Evolutionary conservation across 73 alveolate species (phyloP), one percentile per base, ranked within the genome.

Genomic region (Diophrys appendiculata): DNA sequence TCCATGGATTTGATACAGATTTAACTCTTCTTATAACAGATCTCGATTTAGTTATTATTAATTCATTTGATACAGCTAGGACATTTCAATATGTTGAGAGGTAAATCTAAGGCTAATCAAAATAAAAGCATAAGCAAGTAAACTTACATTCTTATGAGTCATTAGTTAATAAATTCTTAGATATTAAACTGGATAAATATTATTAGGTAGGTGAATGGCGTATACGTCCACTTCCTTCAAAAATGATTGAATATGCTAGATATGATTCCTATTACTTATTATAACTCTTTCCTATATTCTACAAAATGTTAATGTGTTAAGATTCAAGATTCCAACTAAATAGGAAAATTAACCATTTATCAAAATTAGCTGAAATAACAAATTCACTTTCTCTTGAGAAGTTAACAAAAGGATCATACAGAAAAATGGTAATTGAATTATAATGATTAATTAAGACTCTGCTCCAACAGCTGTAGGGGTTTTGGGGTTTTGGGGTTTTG

Each of bases 1-100:
- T 96, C 80, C 99, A 96, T 93, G 98, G 99, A 22, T 92, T 97
- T 33, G 97, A 96, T 68, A 88, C 92, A 71, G 99, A 96, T 75
- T 81, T 96, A 53, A 70, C 78, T 54, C 81, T 95, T 82, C 91
- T 96, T 34, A 88, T 90, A 30, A 81, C 95, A 65, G 97, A 96
- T 84, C 90, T 96, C 74, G 97, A 90, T 64, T 83, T 93, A 14
- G 75, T 74, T 60, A 86, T 90, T 13, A 94, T 82, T 52, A 94
- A 94, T 81, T 56, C 94, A 25, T 96, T 94, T 76, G 99, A 96
- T 91, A 96, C 99, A 24, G 53, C 81, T 1, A 35, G 72, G 11
- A 52, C 81, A 1, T 53, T 24, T 24, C 54, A 25, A 68, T 67
- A 24, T 64, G 73, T 34, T 18, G 60, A 43, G 18, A 43, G 60